phyloP scores from a whole-genome alignment of 345 rosid genomes.

The Lepidium africanum region DNA sequence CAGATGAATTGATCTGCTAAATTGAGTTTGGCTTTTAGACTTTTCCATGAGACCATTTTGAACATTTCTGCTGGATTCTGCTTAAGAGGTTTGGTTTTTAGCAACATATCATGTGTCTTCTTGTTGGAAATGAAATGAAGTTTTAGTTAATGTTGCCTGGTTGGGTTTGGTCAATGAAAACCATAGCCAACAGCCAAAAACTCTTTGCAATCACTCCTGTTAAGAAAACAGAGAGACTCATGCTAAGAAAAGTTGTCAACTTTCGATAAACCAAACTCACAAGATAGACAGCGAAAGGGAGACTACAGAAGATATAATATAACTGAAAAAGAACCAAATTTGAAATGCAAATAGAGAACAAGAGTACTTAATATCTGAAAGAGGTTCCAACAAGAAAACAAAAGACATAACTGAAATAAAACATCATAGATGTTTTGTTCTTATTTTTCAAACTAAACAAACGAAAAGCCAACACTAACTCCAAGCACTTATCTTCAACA shows the following conservation, averaged over 20 bases:
- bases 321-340: not conserved
- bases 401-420: not conserved
- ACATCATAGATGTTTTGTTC: not conserved
- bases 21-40: not conserved
- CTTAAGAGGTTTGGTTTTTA: not conserved
- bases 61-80: not conserved
- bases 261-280: not conserved
- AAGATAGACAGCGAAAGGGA: not conserved
- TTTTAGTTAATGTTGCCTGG: not conserved
- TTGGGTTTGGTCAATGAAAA: not conserved
- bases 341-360: slow-evolving; percentile 1
- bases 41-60: not conserved
- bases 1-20: not conserved
- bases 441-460: too few relatives aligned
- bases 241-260: not conserved
- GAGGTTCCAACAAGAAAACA: slow-evolving; percentile 1
- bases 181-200: not conserved
- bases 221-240: not conserved
- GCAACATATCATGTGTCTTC: not conserved
- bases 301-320: not conserved
- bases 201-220: not conserved
- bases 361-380: not conserved
- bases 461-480: too few relatives aligned
- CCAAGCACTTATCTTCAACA: not conserved
- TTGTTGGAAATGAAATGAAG: slow-evolving; percentile 1